These are phyloP conservation scores for Aristolochia fimbriata DNA, from an alignment of 164 flowering plant genomes.

Conservation along the genomic window DNA sequence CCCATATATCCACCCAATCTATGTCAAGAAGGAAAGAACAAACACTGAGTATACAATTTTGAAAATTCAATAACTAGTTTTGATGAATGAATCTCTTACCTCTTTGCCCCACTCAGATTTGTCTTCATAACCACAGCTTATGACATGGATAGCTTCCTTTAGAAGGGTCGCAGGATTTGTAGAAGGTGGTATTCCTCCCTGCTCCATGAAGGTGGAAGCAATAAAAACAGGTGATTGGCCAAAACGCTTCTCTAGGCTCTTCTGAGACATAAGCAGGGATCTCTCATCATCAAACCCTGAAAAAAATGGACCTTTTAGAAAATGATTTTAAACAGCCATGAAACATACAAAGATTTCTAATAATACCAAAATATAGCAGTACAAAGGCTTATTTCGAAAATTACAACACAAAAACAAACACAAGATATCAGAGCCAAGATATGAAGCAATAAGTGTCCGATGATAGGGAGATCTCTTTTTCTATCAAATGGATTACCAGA, in stretches of 20 bases:
- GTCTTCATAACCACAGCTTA: slow-evolving; percentile 97
- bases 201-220: slow-evolving; percentile 93
- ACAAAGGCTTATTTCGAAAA: no score
- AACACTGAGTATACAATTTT: background rate
- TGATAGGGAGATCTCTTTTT: no score
- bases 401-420: no score
- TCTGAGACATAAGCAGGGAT: slow-evolving; percentile 94
- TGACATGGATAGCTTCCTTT: slow-evolving; percentile 97
- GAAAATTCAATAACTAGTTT: background rate
- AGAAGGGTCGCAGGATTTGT: slow-evolving; percentile 83
- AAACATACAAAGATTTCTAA: background rate
- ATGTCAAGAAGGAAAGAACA: slow-evolving; percentile 6
- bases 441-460: no score
- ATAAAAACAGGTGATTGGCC: slow-evolving; percentile 96
- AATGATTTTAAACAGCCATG: background rate
- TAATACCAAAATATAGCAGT: no score
- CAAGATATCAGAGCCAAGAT: no score
- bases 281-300: slow-evolving; percentile 92
- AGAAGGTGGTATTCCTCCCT: slow-evolving; percentile 93
- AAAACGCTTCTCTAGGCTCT: slow-evolving; percentile 88
- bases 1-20: slow-evolving; percentile 99
- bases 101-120: slow-evolving; percentile 99
- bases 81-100: slow-evolving; percentile 27
- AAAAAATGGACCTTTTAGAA: slow-evolving; percentile 1
- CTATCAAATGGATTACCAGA: no score